Conservation (phyloP, 306 rosid genomes). For the Urtica urens region DNA sequence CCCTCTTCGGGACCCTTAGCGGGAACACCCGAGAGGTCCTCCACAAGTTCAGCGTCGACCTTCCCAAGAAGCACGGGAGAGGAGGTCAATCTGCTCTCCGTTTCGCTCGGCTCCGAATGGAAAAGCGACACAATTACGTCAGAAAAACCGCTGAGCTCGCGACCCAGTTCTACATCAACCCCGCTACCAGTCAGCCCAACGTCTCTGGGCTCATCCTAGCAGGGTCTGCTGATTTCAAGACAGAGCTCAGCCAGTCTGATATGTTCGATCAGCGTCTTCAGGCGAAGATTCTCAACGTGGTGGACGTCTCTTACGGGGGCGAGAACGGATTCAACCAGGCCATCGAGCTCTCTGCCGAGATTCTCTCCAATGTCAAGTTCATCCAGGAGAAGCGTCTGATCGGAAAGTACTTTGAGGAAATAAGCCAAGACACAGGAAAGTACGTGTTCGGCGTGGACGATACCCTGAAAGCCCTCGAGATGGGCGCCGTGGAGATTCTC, state of each 20-base stretch:
- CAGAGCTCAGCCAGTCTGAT: conserved; percentile 85
- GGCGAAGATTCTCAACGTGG: conserved; percentile 74
- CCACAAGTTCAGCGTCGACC: conserved; percentile 74
- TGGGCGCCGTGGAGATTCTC: conserved; percentile 85
- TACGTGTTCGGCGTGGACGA: conserved; percentile 85
- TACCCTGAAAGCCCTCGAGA: conserved; percentile 72
- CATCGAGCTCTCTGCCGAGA: conserved; percentile 66
- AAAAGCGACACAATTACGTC: conserved; percentile 78
- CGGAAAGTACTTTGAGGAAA: conserved; percentile 79
- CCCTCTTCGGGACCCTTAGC: conserved; percentile 79
- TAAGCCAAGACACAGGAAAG: conserved; percentile 86
- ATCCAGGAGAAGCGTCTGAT: conserved; percentile 78
- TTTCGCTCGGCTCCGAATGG: conserved; percentile 91
- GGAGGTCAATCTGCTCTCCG: conserved; percentile 93
- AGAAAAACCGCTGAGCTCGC: conserved; percentile 92
- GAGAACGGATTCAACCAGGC: conserved; percentile 89
- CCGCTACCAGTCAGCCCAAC: conserved; percentile 87
- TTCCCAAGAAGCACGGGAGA: conserved; percentile 85
- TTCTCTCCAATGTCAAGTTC: conserved; percentile 73
- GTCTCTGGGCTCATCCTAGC: conserved; percentile 83
- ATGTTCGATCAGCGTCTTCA: conserved; percentile 89
- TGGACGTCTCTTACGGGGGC: conserved; percentile 85
- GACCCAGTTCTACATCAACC: conserved; percentile 69
- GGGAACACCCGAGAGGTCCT: conserved; percentile 88
- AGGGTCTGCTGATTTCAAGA: conserved; percentile 89